Evolutionary conservation across 208 protist species (phyloP).

Genomic region (Trypanosoma melophagium): DNA sequence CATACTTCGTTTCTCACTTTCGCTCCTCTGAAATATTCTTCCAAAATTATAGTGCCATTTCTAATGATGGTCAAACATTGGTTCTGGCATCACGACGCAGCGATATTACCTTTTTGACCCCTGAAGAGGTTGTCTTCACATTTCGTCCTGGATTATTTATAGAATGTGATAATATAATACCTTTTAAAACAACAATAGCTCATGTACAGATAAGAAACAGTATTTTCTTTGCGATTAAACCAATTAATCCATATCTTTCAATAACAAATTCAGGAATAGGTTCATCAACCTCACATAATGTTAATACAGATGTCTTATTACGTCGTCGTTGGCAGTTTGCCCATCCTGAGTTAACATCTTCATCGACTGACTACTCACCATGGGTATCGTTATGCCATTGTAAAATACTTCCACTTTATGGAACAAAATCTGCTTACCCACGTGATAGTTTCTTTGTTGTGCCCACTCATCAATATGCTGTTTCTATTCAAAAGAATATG

Average conservation of each 20-base stretch:
- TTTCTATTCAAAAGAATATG: constrained; percentile 38
- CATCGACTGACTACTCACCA: constrained; percentile 32
- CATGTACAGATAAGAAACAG: constrained; percentile 76
- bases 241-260: constrained; percentile 50
- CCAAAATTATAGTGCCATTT: constrained; percentile 57
- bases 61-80: constrained; percentile 55
- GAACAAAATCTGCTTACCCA: constrained; percentile 67
- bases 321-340: constrained; percentile 72
- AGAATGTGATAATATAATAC: not conserved
- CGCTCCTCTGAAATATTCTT: constrained; percentile 61
- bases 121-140: constrained; percentile 54
- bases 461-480: constrained; percentile 75
- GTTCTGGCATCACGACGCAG: constrained; percentile 66
- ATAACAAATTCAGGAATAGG: constrained; percentile 24
- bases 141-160: constrained; percentile 29
- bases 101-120: constrained; percentile 40
- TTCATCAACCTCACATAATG: constrained; percentile 39
- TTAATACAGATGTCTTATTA: constrained; percentile 66
- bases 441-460: constrained; percentile 76
- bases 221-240: constrained; percentile 75
- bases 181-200: constrained; percentile 1
- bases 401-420: constrained; percentile 75
- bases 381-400: constrained; percentile 75
- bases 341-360: constrained; percentile 48
- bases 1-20: constrained; percentile 57